A percentile compares a stretch with the other conserved stretches of the same genome.
These are phyloP conservation scores for Aspergillus awamori DNA, from an alignment of 2,329 filamentous ascomycete species.

Conservation along the genomic window DNA sequence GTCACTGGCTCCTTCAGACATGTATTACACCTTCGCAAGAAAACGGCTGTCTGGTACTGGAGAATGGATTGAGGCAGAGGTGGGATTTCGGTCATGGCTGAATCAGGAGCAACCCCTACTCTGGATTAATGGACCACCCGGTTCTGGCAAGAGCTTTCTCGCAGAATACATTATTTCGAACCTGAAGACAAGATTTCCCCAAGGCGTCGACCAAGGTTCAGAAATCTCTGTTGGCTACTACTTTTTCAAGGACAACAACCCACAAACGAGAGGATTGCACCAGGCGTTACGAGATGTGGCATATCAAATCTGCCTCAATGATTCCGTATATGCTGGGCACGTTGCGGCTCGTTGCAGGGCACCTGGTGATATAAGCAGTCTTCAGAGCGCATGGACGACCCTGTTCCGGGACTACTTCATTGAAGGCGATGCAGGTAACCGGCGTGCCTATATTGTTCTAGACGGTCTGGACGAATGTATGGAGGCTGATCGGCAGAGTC, in stretches of 20 bases:
- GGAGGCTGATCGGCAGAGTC: not conserved
- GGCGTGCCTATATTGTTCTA: not conserved
- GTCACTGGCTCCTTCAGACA: not conserved
- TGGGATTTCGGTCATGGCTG: constrained; percentile 45
- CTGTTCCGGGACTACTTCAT: not conserved
- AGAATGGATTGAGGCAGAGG: constrained; percentile 51
- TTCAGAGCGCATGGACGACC: not conserved
- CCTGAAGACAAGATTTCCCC: constrained; percentile 41
- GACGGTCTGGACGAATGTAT: not conserved
- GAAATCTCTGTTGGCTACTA: constrained; percentile 48
- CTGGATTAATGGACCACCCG: constrained; percentile 51
- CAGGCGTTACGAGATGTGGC: constrained; percentile 52
- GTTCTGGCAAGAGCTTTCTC: constrained; percentile 53
- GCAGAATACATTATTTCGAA: constrained; percentile 47
- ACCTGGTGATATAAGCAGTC: not conserved
- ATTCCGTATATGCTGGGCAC: constrained; percentile 42
- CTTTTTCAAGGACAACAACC: constrained; percentile 54
- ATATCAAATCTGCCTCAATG: constrained; percentile 52
- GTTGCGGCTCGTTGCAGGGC: not conserved
- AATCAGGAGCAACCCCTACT: constrained; percentile 44
- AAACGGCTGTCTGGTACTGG: constrained; percentile 42
- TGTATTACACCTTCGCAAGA: not conserved
- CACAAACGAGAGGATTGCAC: constrained; percentile 50
- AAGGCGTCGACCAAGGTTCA: constrained; percentile 19
- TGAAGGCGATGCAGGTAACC: not conserved